Conservation (phyloP, 108 stramenopile species). For the Stephanodiscus minutulus region DNA sequence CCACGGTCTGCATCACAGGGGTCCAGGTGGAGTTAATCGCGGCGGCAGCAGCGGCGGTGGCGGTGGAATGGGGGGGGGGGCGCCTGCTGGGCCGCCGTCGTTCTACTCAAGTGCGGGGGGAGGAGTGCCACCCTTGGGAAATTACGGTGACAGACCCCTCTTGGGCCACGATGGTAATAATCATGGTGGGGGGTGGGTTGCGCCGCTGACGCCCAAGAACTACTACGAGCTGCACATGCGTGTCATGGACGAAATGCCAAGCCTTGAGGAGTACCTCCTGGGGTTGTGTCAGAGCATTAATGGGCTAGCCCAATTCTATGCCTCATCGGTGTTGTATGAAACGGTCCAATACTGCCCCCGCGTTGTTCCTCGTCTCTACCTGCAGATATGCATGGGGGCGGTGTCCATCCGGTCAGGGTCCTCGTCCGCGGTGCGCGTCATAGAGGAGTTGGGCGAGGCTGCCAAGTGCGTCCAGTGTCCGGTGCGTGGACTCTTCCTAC, state of each 20-base stretch:
- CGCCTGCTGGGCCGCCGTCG: conserved; percentile 11
- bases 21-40: background rate
- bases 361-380: conserved; percentile 95
- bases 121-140: conserved; percentile 36
- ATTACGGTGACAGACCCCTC: conserved; percentile 35
- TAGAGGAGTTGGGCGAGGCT: conserved; percentile 95
- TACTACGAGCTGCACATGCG: conserved; percentile 99
- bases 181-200: conserved; percentile 52
- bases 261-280: conserved; percentile 92
- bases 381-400: conserved; percentile 94
- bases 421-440: conserved; percentile 73
- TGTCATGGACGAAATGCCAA: conserved; percentile 92
- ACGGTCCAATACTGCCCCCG: conserved; percentile 92
- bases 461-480: conserved; percentile 99
- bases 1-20: conserved; percentile 53
- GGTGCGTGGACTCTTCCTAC: conserved; percentile 96
- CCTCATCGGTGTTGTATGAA: conserved; percentile 91
- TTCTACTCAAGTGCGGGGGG: conserved; percentile 39
- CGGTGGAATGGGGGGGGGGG: background rate
- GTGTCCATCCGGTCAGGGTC: conserved; percentile 91
- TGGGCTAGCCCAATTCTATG: conserved; percentile 39
- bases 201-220: conserved; percentile 89
- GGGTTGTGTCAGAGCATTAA: conserved; percentile 41
- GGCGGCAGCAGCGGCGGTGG: background rate
- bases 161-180: conserved; percentile 36